These are phyloP conservation scores for Coleophoma cylindrospora DNA, from an alignment of 2,329 filamentous ascomycete species.

Conservation along the genomic window DNA sequence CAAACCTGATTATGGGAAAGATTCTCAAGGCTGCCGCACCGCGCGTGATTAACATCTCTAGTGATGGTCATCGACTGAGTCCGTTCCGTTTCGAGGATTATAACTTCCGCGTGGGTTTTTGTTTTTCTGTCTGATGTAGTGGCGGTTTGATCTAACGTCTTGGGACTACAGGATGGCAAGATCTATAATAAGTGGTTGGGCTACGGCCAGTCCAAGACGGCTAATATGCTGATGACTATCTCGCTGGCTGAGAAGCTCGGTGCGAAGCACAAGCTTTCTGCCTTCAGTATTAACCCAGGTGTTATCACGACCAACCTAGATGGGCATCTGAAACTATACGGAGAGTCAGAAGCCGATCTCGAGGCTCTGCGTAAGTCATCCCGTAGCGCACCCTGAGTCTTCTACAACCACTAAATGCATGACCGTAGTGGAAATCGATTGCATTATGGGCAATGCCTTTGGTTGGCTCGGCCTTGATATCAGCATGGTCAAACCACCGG, in stretches of 20 bases:
- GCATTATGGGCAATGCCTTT: too few relatives aligned
- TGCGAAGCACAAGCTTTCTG: not conserved
- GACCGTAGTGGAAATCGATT: not conserved
- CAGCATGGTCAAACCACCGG: not conserved
- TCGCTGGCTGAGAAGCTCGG: constrained; percentile 6
- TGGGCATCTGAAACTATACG: not conserved
- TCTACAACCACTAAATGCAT: not conserved
- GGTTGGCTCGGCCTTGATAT: too few relatives aligned
- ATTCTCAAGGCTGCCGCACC: not conserved
- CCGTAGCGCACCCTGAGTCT: not conserved
- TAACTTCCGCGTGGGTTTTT: not conserved
- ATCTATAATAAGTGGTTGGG: constrained; percentile 10
- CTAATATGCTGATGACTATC: constrained; percentile 40
- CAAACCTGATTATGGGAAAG: constrained; percentile 4
- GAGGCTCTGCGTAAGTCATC: constrained; percentile 1
- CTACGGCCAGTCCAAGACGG: constrained; percentile 39
- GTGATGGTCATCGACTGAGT: not conserved
- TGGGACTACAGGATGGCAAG: not conserved
- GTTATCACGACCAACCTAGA: not conserved
- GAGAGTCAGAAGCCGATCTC: constrained; percentile 1
- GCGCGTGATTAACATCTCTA: constrained; percentile 5
- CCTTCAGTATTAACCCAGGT: constrained; percentile 3
- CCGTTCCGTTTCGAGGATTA: constrained; percentile 19
- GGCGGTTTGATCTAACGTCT: too few relatives aligned
- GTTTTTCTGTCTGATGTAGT: too few relatives aligned